Evolutionary conservation across 768 basidiomycete genomes (phyloP), one percentile per base, ranked within the genome.

Genomic region (Leccinellum rugosiceps): DNA sequence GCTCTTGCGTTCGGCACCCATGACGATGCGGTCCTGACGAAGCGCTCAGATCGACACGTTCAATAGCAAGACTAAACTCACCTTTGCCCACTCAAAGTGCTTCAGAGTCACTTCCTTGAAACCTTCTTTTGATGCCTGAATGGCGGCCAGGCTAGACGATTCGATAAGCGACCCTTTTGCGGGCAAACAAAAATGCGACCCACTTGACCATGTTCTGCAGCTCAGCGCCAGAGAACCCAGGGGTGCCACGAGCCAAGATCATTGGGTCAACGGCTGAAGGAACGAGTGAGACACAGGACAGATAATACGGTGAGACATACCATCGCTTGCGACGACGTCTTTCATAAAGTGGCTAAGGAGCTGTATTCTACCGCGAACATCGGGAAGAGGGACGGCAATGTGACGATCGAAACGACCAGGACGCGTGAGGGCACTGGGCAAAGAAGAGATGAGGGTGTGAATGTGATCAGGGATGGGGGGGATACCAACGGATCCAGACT

Each of bases 61-160:
- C 15, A 1, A 5, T 44, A 32, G 41, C 17, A 11, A 26, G 23
- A 58, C 8, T 25, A 45, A 31, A 14, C n/a, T 52, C 58, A 90
- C 93, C 80, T 92, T 97, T 13, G 97, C 97, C 97, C 97, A 99
- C 76, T 98, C 96, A 69, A 98, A 91, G 71, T 99, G 94, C 61
- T 80, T 85, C 58, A 90, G 72, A 23, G 74, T 75, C 6, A 99
- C 94, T 59, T 83, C 80, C 49, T 76, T 80, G 44, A 84, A 87
- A 8, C 82, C 84, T 63, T 98, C 92, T 66, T 91, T 87, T 13
- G 93, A 87, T 10, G 97, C 97, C 71, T 96, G 91, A 53, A 98
- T 92, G 4, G 97, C 97, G 14, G 97, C 97, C 78, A 91, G 83
- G 65, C 86, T 87, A 55, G 28, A 41, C 55, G 41, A 31, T 32